Conservation (phyloP, 2,329 filamentous ascomycete genomes). For the Xylaria sp. region DNA sequence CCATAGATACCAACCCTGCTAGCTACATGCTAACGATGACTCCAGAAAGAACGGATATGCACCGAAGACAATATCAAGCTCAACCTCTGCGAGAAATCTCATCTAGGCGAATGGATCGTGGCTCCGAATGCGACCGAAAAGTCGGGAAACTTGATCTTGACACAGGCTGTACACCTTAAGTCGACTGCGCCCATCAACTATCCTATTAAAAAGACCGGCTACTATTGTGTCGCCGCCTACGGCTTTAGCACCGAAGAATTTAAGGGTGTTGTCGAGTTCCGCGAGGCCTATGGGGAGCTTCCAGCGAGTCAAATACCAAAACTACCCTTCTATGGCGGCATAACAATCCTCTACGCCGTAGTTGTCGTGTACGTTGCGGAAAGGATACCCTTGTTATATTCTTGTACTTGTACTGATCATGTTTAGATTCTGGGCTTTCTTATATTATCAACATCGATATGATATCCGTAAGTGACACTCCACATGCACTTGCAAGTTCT, state of each 20-base stretch:
- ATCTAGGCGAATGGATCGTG: conserved; percentile 87
- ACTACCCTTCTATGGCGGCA: conserved; percentile 93
- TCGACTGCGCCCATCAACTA: conserved; percentile 81
- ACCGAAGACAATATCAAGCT: conserved; percentile 74
- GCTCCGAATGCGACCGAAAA: conserved; percentile 77
- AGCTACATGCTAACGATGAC: conserved; percentile 48
- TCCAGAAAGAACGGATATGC: conserved; percentile 77
- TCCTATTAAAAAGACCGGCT: conserved; percentile 87
- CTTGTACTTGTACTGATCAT: conserved; percentile 40
- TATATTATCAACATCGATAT: conserved; percentile 92
- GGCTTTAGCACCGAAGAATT: conserved; percentile 77
- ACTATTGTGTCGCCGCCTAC: conserved; percentile 91
- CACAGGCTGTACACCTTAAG: conserved; percentile 84
- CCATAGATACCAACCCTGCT: conserved; percentile 12
- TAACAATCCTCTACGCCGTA: conserved; percentile 92
- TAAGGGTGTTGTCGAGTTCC: conserved; percentile 85
- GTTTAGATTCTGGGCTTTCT: conserved; percentile 84
- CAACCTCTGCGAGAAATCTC: conserved; percentile 78
- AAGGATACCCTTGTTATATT: not conserved
- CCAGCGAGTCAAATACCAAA: conserved; percentile 96
- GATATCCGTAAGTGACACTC: conserved; percentile 76
- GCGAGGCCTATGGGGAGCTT: conserved; percentile 96
- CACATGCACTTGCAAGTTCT: not conserved
- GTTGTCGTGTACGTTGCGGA: conserved; percentile 70
- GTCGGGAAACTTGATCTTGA: conserved; percentile 78